Conservation (phyloP, 352 stramenopile genomes). For the Thraustochytrium striatum region DNA sequence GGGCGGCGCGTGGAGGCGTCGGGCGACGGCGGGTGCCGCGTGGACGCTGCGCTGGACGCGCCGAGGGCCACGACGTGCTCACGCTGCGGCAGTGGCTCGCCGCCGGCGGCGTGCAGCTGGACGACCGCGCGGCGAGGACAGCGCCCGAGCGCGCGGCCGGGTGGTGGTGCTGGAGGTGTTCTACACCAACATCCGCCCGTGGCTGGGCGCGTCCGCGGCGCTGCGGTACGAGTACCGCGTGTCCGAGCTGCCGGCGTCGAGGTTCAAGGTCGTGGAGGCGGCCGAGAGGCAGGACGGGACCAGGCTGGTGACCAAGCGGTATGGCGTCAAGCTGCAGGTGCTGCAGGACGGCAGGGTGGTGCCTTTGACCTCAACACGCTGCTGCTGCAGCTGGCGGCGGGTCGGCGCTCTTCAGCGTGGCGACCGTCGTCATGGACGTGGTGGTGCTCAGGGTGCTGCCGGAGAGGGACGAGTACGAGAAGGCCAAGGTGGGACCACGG, state of each 20-base stretch:
- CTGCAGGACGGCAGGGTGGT: background rate
- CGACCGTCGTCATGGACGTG: slow-evolving; percentile 13
- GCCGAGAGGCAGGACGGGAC: background rate
- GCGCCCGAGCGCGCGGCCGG: slow-evolving; percentile 8
- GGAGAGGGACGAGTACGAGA: slow-evolving; percentile 8
- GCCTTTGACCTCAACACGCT: slow-evolving; percentile 37
- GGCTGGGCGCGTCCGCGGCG: background rate
- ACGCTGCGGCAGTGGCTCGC: slow-evolving; percentile 5
- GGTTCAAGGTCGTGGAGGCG: too few species aligned
- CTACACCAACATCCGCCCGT: slow-evolving; percentile 38
- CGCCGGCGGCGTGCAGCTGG: slow-evolving; percentile 4
- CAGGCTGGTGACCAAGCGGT: background rate
- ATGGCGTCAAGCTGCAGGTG: slow-evolving; percentile 27
- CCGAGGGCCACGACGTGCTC: too few species aligned
- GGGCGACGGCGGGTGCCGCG: too few species aligned
- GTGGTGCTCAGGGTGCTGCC: slow-evolving; percentile 34
- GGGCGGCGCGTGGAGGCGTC: too few species aligned
- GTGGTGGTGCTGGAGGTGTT: slow-evolving; percentile 2
- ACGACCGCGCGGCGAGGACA: background rate
- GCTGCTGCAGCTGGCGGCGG: slow-evolving; percentile 25
- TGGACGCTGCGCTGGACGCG: too few species aligned
- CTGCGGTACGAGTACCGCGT: slow-evolving; percentile 10
- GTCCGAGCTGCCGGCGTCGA: background rate
- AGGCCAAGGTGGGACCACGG: slow-evolving; percentile 29
- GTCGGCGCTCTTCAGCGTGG: slow-evolving; percentile 29